Evolutionary conservation across 306 rosid species (phyloP), one percentile per base, ranked within the genome.

Genomic region (Mimosa pudica): DNA sequence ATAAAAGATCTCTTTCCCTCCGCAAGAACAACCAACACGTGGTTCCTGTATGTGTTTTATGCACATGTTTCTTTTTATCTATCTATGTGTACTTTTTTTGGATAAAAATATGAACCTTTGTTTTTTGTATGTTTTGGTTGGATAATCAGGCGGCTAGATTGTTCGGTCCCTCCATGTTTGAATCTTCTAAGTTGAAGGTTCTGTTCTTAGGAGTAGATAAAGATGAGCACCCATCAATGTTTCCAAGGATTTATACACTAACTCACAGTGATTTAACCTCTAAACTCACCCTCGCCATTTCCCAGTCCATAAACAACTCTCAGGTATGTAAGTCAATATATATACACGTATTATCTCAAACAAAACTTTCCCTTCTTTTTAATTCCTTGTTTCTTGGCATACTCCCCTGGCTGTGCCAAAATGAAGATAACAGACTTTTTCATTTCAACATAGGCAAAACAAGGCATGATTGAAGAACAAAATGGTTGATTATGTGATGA

Each of bases 111-210:
- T 77, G 61, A 9, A 36, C 10, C 0, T 63, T 62, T 2, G 48
- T 65, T 71, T 71, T 60, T 70, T 24, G n/a, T 68, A 5, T 83
- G 73, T 74, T 70, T 82, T 77, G 52, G 58, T 83, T 82, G 82
- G 42, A 69, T 70, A 7, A 49, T 14, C 83, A 95, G 98, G 89
- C 89, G 55, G 95, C 96, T 8, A 90, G 99, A 87, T 72, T 95
- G 71, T 95, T 95, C 70, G 99, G 98, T 6, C 97, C 97, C 2
- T 80, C 98, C 0, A 95, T 92, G n/a, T 95, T 95, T 81, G 99
- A 93, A 85, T 88, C 97, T 57, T 95, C 99, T 7, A 95, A 95
- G 84, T 80, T 95, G 41, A 95, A 91, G 87, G 98, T 95, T 48
- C 83, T 93, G 61, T 91, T 93, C 68, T 83, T 95, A 68, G 97